These are phyloP conservation scores for Anthracocystis walkeri DNA, from an alignment of 1,284 basidiomycete genomes.

Conservation along the genomic window DNA sequence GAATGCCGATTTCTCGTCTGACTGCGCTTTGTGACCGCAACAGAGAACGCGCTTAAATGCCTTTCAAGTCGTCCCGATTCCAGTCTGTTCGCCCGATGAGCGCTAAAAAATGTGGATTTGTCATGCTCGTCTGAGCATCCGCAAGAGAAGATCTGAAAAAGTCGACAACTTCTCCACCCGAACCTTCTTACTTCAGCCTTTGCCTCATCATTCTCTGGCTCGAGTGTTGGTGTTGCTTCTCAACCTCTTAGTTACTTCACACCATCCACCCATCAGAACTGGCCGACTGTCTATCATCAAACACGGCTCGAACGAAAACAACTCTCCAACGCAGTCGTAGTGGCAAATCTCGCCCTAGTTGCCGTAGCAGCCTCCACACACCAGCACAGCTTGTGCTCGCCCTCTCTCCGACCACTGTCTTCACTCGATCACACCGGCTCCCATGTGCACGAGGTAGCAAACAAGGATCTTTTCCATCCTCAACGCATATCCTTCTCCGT, in stretches of 20 bases:
- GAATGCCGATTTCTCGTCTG: conserved; percentile 3
- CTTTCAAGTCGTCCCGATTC: conserved; percentile 4
- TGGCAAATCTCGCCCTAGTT: not conserved
- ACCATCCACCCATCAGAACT: not conserved
- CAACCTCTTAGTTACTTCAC: not conserved
- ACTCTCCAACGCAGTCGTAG: not conserved
- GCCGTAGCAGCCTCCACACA: conserved; percentile 17
- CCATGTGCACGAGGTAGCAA: conserved; percentile 11
- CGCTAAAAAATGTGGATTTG: conserved; percentile 12
- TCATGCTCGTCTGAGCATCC: conserved; percentile 38
- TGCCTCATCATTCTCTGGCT: not conserved
- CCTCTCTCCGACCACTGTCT: not conserved
- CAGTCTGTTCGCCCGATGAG: not conserved
- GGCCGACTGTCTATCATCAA: not conserved
- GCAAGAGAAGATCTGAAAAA: conserved; percentile 1
- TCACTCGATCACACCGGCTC: not conserved
- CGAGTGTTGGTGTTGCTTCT: too few species aligned
- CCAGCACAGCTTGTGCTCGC: not conserved
- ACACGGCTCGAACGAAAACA: not conserved
- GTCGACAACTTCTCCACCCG: conserved; percentile 1
- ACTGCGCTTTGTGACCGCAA: not conserved
- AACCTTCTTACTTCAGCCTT: conserved; percentile 9
- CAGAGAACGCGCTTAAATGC: conserved; percentile 13
- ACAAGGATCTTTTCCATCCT: not conserved
- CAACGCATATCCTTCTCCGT: not conserved